phyloP scores from a whole-genome alignment of 2,329 filamentous ascomycete species.

The Aspergillus pseudotamarii region DNA sequence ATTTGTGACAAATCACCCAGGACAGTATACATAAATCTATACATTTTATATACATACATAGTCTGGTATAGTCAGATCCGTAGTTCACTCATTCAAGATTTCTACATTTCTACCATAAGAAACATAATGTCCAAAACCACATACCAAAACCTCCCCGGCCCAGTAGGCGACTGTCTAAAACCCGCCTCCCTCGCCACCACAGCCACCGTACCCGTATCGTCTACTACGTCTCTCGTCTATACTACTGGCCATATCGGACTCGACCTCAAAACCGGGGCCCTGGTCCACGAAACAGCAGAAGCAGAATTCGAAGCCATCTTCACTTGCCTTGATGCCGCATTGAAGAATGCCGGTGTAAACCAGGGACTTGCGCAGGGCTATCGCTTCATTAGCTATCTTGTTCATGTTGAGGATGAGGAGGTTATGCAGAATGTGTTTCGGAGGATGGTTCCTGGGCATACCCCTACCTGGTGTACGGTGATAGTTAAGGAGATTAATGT shows the following conservation, averaged over 20 bases:
- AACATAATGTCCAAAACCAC: conserved; percentile 4
- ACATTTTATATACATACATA: neutral
- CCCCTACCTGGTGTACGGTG: conserved; percentile 13
- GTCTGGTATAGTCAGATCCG: neutral
- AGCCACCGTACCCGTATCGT: conserved; percentile 6
- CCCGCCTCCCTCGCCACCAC: conserved; percentile 15
- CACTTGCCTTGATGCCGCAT: conserved; percentile 17
- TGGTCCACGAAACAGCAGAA: neutral
- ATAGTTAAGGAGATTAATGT: conserved; percentile 13
- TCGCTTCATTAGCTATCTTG: neutral
- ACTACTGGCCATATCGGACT: conserved; percentile 10
- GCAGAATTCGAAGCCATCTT: conserved; percentile 20
- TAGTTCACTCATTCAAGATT: neutral
- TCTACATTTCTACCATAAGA: neutral
- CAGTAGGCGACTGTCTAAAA: conserved; percentile 15
- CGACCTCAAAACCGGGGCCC: neutral
- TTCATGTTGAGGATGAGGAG: neutral
- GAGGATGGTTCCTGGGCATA: conserved; percentile 6
- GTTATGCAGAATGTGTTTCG: conserved; percentile 8
- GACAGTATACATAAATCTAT: neutral
- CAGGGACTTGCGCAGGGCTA: neutral
- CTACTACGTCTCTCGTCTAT: conserved; percentile 3
- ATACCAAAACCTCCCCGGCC: conserved; percentile 16
- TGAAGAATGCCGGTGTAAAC: conserved; percentile 15
- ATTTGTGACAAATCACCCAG: neutral